Percentiles rank a stretch among this genome's conserved stretches.
These are phyloP conservation scores for Debaryomyces maramus DNA, from an alignment of 805 yeast species.

Conservation along the genomic window DNA sequence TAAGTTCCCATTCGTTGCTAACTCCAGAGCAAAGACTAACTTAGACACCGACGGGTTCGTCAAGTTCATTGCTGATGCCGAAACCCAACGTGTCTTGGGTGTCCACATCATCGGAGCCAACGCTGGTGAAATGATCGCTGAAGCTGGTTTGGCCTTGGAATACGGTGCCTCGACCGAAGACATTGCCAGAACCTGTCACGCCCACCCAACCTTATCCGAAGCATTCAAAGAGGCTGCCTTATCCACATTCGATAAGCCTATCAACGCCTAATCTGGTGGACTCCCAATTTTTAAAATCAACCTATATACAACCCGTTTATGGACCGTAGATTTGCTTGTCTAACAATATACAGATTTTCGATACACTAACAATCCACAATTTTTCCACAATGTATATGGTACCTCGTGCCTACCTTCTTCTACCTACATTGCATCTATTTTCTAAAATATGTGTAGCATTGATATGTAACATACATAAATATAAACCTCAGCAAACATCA, in stretches of 20 bases:
- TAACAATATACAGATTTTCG: too few species aligned
- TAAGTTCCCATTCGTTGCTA: conserved; percentile 98
- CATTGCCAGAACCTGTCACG: conserved; percentile 95
- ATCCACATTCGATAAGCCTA: conserved; percentile 87
- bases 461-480: too few species aligned
- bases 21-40: conserved; percentile 99
- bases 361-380: too few species aligned
- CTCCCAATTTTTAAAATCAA: background rate
- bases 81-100: conserved; percentile 94
- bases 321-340: too few species aligned
- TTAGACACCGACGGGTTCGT: conserved; percentile 96
- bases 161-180: conserved; percentile 99
- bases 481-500: too few species aligned
- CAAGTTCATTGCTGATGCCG: conserved; percentile 92
- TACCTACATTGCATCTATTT: too few species aligned
- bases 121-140: conserved; percentile 99
- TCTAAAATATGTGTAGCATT: too few species aligned
- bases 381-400: too few species aligned
- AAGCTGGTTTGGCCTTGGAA: conserved; percentile 95
- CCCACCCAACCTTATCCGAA: conserved; percentile 97
- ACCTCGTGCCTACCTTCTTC: too few species aligned
- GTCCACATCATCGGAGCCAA: conserved; percentile 96
- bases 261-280: conserved; percentile 59
- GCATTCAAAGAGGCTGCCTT: conserved; percentile 98
- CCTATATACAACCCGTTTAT: too few species aligned